These are phyloP conservation scores for Alectoria sarmentosa DNA, from an alignment of 495 filamentous ascomycete genomes.

Conservation along the genomic window DNA sequence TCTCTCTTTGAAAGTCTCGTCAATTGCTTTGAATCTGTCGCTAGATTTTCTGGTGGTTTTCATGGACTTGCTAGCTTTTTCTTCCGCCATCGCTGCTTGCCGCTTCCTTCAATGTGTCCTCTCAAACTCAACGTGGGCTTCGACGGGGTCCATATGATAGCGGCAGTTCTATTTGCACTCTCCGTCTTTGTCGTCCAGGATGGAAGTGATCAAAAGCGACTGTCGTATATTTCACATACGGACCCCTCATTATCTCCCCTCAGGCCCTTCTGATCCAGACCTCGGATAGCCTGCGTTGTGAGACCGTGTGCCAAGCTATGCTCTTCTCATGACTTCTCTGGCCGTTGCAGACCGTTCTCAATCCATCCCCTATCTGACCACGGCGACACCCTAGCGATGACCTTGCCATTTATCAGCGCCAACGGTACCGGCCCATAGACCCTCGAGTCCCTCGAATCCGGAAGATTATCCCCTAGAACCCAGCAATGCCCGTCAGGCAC, in stretches of 20 bases:
- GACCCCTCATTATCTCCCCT: too few species aligned
- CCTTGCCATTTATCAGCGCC: conserved; percentile 76
- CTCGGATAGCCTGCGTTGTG: neutral
- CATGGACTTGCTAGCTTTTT: neutral
- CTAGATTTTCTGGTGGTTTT: too few species aligned
- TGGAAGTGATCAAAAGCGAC: neutral
- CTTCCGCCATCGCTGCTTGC: neutral
- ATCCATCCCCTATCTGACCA: conserved; percentile 46
- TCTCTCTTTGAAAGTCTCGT: too few species aligned
- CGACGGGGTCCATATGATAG: neutral
- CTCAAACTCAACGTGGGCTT: neutral
- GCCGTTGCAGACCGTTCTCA: conserved; percentile 40
- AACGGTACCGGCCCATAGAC: conserved; percentile 79
- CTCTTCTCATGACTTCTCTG: conserved; percentile 5
- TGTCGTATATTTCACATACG: neutral
- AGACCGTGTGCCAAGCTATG: neutral
- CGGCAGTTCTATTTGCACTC: neutral
- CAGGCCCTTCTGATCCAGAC: neutral
- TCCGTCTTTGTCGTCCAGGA: neutral
- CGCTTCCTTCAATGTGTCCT: neutral
- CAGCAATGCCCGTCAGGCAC: conserved; percentile 88
- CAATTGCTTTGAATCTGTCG: too few species aligned
- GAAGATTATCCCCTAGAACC: conserved; percentile 79
- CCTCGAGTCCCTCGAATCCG: conserved; percentile 77
- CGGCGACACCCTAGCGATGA: conserved; percentile 59